Conservation (phyloP, 2,329 filamentous ascomycete species). For the Cladosporium sp. region DNA sequence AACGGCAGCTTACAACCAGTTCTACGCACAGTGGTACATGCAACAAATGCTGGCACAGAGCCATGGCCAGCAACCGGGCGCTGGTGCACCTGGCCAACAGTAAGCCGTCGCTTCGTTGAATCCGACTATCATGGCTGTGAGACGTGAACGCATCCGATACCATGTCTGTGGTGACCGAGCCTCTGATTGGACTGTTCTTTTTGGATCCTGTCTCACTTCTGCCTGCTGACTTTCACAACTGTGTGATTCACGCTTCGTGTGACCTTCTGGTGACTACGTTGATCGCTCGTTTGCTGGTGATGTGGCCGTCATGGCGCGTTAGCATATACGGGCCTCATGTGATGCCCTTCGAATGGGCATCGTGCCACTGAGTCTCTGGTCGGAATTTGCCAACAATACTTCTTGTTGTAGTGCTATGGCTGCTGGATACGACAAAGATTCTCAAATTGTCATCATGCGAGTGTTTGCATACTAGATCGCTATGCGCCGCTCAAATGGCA, state of each 20-base stretch:
- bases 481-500: background rate
- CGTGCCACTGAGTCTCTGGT: constrained; percentile 7
- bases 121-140: constrained; percentile 3
- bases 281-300: background rate
- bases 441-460: background rate
- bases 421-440: constrained; percentile 4
- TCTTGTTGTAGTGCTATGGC: background rate
- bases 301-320: constrained; percentile 4
- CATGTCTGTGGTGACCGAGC: background rate
- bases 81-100: constrained; percentile 25
- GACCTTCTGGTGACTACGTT: constrained; percentile 1
- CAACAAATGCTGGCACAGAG: constrained; percentile 30
- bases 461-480: background rate
- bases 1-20: constrained; percentile 16
- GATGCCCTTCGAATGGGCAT: constrained; percentile 6
- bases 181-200: background rate
- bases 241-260: constrained; percentile 2
- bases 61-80: constrained; percentile 33
- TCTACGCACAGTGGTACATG: constrained; percentile 23
- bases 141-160: constrained; percentile 6
- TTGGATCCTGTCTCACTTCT: constrained; percentile 2
- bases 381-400: background rate
- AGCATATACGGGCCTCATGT: background rate
- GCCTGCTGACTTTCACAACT: background rate
- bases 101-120: background rate